These are phyloP conservation scores for Lachnum nothofagi DNA, from an alignment of 2,329 filamentous ascomycete species.

Conservation along the genomic window DNA sequence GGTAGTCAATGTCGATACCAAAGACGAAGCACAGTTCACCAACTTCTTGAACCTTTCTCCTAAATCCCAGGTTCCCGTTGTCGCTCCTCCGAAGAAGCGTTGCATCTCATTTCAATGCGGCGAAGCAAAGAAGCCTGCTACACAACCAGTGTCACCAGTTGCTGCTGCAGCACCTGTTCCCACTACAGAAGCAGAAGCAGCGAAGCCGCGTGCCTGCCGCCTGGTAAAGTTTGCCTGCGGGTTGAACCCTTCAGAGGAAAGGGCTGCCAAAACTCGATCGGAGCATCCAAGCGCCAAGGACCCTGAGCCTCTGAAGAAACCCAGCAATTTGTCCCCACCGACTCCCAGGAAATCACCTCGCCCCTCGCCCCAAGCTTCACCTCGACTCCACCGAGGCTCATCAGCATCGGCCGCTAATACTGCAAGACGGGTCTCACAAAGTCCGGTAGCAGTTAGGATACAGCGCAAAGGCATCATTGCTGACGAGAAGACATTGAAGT, in stretches of 20 bases:
- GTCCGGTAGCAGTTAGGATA: constrained; percentile 35
- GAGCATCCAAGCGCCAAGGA: constrained; percentile 12
- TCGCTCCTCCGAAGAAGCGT: constrained; percentile 69
- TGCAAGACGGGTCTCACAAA: constrained; percentile 36
- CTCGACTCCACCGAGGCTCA: constrained; percentile 24
- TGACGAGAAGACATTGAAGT: constrained; percentile 27
- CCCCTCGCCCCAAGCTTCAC: constrained; percentile 1
- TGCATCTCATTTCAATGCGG: constrained; percentile 87
- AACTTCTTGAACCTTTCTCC: constrained; percentile 26
- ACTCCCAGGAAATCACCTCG: constrained; percentile 27
- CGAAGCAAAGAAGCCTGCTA: constrained; percentile 46
- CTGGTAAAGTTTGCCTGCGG: constrained; percentile 73
- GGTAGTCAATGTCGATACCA: constrained; percentile 7
- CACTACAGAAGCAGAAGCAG: constrained; percentile 32
- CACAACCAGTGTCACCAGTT: constrained; percentile 33
- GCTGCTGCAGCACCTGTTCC: constrained; percentile 33
- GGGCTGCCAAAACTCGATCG: constrained; percentile 8
- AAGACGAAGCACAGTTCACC: constrained; percentile 8
- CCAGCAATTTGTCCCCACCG: constrained; percentile 25
- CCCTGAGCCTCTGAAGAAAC: constrained; percentile 15
- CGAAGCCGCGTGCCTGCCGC: constrained; percentile 51
- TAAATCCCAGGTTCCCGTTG: constrained; percentile 51
- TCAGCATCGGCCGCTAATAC: constrained; percentile 11
- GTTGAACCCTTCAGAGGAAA: constrained; percentile 42
- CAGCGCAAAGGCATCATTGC: constrained; percentile 32